Evolutionary conservation across 2,329 filamentous ascomycete species (phyloP), one percentile per base, ranked within the genome.

Genomic region (Reticulascus tulasneorum): DNA sequence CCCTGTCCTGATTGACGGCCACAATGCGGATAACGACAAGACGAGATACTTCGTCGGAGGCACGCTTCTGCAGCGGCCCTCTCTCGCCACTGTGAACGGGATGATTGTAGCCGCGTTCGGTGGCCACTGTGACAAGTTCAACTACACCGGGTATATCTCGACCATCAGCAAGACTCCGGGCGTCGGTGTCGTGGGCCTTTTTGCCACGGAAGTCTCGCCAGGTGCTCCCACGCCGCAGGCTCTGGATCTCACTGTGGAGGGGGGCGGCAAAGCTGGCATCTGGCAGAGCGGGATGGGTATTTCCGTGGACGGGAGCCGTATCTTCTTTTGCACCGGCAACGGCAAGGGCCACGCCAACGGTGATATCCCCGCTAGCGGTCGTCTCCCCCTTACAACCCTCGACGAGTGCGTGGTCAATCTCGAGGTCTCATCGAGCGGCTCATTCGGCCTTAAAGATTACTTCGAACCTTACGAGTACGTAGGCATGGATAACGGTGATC

Each of bases 41-140:
- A 48, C 56, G 2, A 60, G 63, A 38, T 67, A 64, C 25, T 70
- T 71, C 44, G 51, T 67, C 23, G 66, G 66, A 5, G 69, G 69
- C 2, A 58, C 63, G 6, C 56, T 69, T 18, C 54, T 70, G 29
- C 68, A 73, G 47, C 54, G 66, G 13, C 62, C 66, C 2, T 57
- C 61, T 22, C 43, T 71, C 23, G 34, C 45, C 16, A 38, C 44
- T 20, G 32, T 47, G 24, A 46, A 66, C 22, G 59, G 60, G 17
- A 52, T 60, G 16, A 56, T 72, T 5, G 63, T 70, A 32, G 67
- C 60, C 11, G 67, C 57, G 2, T 71, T 73, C 42, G 68, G 67
- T 11, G 66, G 66, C 8, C 60, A 71, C 37, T 72, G 68, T 38
- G 68, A 69, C 45, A 51, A 62, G 3, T 71, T 63, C 50, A 71